Base-by-base conservation (phyloP, 1,284 basidiomycete genomes). In the Grifola frondosa region DNA sequence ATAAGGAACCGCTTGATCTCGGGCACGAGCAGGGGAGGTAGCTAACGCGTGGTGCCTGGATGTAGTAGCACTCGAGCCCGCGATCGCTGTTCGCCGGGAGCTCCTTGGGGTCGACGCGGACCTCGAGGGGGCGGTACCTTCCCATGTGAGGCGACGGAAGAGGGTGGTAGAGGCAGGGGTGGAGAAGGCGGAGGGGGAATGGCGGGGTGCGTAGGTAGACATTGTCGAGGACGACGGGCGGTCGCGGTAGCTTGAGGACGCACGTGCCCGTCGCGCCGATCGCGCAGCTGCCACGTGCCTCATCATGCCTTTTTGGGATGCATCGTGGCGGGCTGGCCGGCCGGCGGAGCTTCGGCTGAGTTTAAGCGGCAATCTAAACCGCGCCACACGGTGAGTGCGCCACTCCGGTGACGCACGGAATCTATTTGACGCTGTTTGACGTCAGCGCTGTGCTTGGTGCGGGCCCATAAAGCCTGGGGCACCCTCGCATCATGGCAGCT, bases 11-110 rank as follows among this genome's bases (percentile, higher is more conserved):
- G 78, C 46, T 84, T 78, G 52, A 97, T 81, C 59, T 94, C 88
- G 3, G 89, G 85, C 52, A 97, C 76, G 31, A 97, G 68, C n/a
- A 97, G 74, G 11, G 89, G 23, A 97, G 80, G 68, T 97, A 97
- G 61, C 83, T 85, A 61, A 96, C 85, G 39, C 94, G 79, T 19
- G 93, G 88, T 4, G 89, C 93, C 68, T 90, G 87, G 44, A 89
- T 69, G 64, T 84, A 92, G 67, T 90, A 91, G 61, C 83, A 88
- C 65, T 91, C 90, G 39, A 93, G 76, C 21, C 84, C 84, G 48
- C 90, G 83, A 71, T 93, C 88, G 49, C 87, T 88, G 61, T 88
- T 88, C 35, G 88, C 85, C 29, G 90, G 90, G 11, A 93, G 78
- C 62, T 92, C 90, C 62, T 88, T 87, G 25, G 84, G 74, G 65